Evolutionary conservation across 345 rosid genomes (phyloP), one percentile per base, ranked within the genome.

Genomic region (Gossypium ekmanianum): DNA sequence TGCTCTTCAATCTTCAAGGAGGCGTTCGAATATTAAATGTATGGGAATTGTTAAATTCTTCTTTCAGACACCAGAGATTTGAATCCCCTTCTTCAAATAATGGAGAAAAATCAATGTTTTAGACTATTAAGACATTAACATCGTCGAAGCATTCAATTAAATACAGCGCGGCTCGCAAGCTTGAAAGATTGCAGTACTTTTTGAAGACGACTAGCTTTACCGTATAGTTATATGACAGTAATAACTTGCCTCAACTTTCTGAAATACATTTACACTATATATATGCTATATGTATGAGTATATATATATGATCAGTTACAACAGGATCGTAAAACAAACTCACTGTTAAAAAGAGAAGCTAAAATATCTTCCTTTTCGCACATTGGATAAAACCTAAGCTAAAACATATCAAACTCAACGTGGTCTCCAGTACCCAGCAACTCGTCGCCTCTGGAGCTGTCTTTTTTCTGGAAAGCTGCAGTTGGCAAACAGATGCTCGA

Each of bases 371-470:
- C 44, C 75, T 57, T 24, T 14, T 2, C 12, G 11, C 22, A 45
- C 11, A 27, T 61, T 24, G 52, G 73, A 61, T 24, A 27, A 47
- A 56, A 13, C 18, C 17, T 27, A 3, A 10, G 68, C 84, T 87
- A 88, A 73, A 87, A 90, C 90, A 87, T 85, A 76, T 87, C 89
- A 75, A 90, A 90, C 81, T 81, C 88, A 47, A 65, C 50, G 17
- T 74, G 64, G 75, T 87, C 90, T 68, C 80, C 85, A 39, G 81
- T 61, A 43, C 76, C 71, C 77, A 66, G 80, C 26, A 75, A 65
- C 51, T 85, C 85, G 63, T 83, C 77, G 18, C 76, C 72, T 75
- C 74, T 81, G 24, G 74, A 43, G 70, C 72, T 61, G 22, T 73
- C 83, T 16, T 82, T 78, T 73, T 79, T 83, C 75, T 69, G 85